These are phyloP conservation scores for Alternaria sp. DNA, from an alignment of 2,329 filamentous ascomycete species.

Conservation along the genomic window DNA sequence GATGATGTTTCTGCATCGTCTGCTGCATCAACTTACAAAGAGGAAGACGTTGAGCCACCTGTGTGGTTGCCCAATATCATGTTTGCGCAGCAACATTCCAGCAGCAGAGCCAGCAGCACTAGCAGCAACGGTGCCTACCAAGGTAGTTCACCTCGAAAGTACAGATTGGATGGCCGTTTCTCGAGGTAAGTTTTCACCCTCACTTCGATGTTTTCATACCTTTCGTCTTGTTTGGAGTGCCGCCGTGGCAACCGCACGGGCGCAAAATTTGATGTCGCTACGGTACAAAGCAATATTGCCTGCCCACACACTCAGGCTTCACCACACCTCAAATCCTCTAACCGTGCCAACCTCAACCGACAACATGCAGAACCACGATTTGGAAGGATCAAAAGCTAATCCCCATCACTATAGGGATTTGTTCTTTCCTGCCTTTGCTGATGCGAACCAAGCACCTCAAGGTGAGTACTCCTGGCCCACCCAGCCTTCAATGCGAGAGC, in stretches of 20 bases:
- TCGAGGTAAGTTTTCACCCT: background rate
- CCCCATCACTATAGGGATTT: background rate
- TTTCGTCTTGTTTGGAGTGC: slow-evolving; percentile 24
- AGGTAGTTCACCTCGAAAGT: slow-evolving; percentile 12
- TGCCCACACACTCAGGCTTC: slow-evolving; percentile 10
- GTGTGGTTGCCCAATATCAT: background rate
- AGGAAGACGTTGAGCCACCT: slow-evolving; percentile 1
- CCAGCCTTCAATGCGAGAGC: too few species aligned
- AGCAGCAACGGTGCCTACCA: background rate
- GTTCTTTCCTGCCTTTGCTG: background rate
- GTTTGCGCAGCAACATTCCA: background rate
- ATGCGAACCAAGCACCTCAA: background rate
- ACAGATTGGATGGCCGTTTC: slow-evolving; percentile 3
- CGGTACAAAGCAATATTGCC: slow-evolving; percentile 8
- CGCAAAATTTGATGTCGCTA: slow-evolving; percentile 10
- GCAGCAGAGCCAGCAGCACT: background rate
- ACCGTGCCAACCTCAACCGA: background rate
- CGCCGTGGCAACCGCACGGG: slow-evolving; percentile 21
- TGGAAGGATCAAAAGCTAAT: background rate
- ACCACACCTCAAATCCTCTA: background rate
- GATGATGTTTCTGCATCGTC: background rate
- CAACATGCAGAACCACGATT: slow-evolving; percentile 3
- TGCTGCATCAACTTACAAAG: background rate
- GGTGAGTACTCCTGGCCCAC: slow-evolving; percentile 6
- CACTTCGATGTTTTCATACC: slow-evolving; percentile 8